A percentile compares a stretch with the other conserved stretches of the same genome.
These are phyloP conservation scores for Dalbergia cochinchinensis DNA, from an alignment of 306 rosid genomes.

Conservation along the genomic window DNA sequence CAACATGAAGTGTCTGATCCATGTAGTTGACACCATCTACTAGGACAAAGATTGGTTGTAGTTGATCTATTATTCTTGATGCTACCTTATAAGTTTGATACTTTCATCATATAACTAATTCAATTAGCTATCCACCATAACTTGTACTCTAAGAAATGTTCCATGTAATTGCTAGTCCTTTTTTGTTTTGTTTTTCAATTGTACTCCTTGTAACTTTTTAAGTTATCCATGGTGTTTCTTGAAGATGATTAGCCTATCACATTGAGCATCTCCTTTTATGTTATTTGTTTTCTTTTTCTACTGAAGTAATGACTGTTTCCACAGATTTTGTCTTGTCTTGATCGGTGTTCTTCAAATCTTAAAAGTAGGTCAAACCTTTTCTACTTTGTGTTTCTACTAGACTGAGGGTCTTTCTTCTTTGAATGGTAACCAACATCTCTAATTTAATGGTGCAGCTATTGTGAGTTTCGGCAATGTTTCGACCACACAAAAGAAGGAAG, in stretches of 20 bases:
- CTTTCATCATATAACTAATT: constrained; percentile 11
- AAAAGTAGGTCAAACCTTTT: constrained; percentile 64
- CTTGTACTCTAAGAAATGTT: constrained; percentile 3
- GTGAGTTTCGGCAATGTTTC: constrained; percentile 80
- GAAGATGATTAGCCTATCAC: constrained; percentile 16
- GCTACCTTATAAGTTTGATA: background rate
- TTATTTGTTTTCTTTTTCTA: background rate
- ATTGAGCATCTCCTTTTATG: background rate
- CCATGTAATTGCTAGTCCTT: background rate
- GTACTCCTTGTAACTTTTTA: background rate
- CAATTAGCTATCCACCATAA: background rate
- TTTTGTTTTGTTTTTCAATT: background rate
- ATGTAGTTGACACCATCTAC: too few species aligned
- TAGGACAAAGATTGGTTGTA: too few species aligned
- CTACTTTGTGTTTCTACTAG: constrained; percentile 25
- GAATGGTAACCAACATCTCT: constrained; percentile 32
- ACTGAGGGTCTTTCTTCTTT: constrained; percentile 18
- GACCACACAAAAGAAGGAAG: constrained; percentile 79
- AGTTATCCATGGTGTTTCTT: constrained; percentile 25
- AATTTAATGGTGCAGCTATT: constrained; percentile 65
- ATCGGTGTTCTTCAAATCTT: constrained; percentile 65
- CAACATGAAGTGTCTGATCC: background rate
- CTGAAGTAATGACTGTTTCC: constrained; percentile 42
- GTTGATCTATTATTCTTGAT: background rate
- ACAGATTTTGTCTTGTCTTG: constrained; percentile 90